phyloP scores from a whole-genome alignment of 2,329 filamentous ascomycete species.

The Cyclaneusma minus region DNA sequence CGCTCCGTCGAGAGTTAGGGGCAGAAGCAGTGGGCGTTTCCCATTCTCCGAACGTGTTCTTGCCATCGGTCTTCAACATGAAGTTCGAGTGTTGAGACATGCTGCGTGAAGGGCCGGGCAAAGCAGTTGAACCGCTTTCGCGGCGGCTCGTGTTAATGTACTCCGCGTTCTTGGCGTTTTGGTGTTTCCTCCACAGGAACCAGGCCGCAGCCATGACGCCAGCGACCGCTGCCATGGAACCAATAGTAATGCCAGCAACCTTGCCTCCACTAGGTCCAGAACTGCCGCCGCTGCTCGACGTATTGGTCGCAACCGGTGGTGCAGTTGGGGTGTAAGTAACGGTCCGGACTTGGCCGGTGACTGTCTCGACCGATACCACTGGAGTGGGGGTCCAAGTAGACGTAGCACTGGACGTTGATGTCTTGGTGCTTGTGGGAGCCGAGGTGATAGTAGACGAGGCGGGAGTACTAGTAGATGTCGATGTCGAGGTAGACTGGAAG shows the following conservation, averaged over 20 bases:
- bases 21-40: no score
- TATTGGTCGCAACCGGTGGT: slow-evolving; percentile 11
- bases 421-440: slow-evolving; percentile 10
- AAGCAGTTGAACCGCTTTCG: slow-evolving; percentile 6
- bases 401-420: slow-evolving; percentile 9
- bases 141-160: slow-evolving; percentile 9
- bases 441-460: slow-evolving; percentile 8
- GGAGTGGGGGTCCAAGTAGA: slow-evolving; percentile 21
- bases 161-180: slow-evolving; percentile 25
- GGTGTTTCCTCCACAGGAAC: slow-evolving; percentile 28
- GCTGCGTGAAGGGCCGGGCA: slow-evolving; percentile 12
- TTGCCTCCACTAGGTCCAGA: slow-evolving; percentile 27
- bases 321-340: slow-evolving; percentile 34
- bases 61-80: slow-evolving; percentile 19
- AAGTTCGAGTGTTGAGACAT: slow-evolving; percentile 21
- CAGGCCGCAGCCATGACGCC: slow-evolving; percentile 21
- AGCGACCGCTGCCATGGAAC: slow-evolving; percentile 29
- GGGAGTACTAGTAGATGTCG: slow-evolving; percentile 1
- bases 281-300: slow-evolving; percentile 8
- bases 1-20: slow-evolving; percentile 27
- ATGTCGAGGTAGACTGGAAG: background rate
- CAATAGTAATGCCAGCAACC: slow-evolving; percentile 36
- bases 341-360: slow-evolving; percentile 39
- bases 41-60: slow-evolving; percentile 17
- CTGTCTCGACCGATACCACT: slow-evolving; percentile 28